Evolutionary conservation across 495 filamentous ascomycete species (phyloP).

Genomic region (Penicillium bialowiezense): DNA sequence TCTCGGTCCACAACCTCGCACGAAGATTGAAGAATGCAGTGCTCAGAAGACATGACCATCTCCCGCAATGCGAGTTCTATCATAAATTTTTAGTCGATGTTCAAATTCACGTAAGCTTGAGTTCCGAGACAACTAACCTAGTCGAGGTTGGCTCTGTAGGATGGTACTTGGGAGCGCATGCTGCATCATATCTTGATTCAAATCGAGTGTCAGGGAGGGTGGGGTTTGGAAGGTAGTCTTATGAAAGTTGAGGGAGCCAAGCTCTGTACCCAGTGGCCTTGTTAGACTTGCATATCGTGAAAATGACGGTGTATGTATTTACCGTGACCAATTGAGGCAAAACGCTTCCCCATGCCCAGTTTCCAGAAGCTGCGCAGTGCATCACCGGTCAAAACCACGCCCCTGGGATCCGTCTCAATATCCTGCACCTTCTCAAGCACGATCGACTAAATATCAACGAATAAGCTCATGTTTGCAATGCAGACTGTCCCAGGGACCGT

Average conservation of each 20-base stretch:
- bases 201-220: slow-evolving; percentile 12
- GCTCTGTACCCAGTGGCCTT: too few species aligned
- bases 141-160: slow-evolving; percentile 19
- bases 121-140: too few species aligned
- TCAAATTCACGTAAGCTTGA: background rate
- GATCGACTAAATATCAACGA: background rate
- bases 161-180: slow-evolving; percentile 15
- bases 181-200: slow-evolving; percentile 14
- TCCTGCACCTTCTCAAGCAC: slow-evolving; percentile 39
- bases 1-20: slow-evolving; percentile 27
- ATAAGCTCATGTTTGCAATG: background rate
- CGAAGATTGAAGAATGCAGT: slow-evolving; percentile 24
- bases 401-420: slow-evolving; percentile 41
- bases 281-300: too few species aligned
- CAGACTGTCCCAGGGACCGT: too few species aligned
- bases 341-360: slow-evolving; percentile 33
- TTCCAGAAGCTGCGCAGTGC: slow-evolving; percentile 36
- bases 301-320: too few species aligned
- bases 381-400: slow-evolving; percentile 41
- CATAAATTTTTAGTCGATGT: background rate
- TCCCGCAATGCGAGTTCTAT: slow-evolving; percentile 5
- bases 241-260: slow-evolving; percentile 13
- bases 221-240: background rate
- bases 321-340: slow-evolving; percentile 19
- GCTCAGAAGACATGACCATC: slow-evolving; percentile 7